phyloP scores from a whole-genome alignment of 1,284 basidiomycete species.

The Schizophyllum commune region DNA sequence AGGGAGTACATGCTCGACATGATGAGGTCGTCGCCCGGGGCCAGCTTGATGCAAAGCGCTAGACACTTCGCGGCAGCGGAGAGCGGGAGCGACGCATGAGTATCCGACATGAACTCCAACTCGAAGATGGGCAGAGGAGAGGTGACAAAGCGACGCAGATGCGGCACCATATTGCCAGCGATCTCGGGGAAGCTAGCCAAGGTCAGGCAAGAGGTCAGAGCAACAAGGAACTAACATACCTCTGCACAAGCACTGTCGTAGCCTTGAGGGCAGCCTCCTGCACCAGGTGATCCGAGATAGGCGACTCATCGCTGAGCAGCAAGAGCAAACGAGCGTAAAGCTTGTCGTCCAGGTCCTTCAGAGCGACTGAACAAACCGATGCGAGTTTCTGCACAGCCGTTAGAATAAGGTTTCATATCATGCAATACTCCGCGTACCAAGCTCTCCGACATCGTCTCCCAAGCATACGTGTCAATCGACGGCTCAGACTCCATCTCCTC shows the following conservation, averaged over 20 bases:
- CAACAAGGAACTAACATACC: constrained; percentile 33
- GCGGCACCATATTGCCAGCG: constrained; percentile 68
- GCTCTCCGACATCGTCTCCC: constrained; percentile 82
- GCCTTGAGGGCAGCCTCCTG: constrained; percentile 85
- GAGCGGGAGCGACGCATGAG: constrained; percentile 68
- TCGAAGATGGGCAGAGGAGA: constrained; percentile 86
- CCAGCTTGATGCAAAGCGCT: constrained; percentile 84
- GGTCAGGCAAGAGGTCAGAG: not conserved
- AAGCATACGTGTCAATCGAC: constrained; percentile 74
- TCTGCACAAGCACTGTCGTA: constrained; percentile 74
- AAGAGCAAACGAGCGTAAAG: constrained; percentile 69
- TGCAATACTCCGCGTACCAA: constrained; percentile 43
- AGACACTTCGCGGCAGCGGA: constrained; percentile 85
- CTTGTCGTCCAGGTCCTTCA: constrained; percentile 59
- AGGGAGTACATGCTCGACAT: constrained; percentile 96
- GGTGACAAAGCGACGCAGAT: constrained; percentile 84
- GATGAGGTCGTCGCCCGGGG: constrained; percentile 84
- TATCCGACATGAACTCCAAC: constrained; percentile 71
- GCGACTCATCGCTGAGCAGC: constrained; percentile 76
- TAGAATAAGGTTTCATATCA: too few relatives aligned
- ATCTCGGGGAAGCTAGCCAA: constrained; percentile 68
- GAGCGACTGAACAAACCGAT: constrained; percentile 75
- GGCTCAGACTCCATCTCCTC: constrained; percentile 75
- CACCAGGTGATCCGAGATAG: constrained; percentile 72
- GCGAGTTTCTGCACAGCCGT: constrained; percentile 73